phyloP scores from a whole-genome alignment of 2,329 filamentous ascomycete species.

The Verticillium alfalfae region DNA sequence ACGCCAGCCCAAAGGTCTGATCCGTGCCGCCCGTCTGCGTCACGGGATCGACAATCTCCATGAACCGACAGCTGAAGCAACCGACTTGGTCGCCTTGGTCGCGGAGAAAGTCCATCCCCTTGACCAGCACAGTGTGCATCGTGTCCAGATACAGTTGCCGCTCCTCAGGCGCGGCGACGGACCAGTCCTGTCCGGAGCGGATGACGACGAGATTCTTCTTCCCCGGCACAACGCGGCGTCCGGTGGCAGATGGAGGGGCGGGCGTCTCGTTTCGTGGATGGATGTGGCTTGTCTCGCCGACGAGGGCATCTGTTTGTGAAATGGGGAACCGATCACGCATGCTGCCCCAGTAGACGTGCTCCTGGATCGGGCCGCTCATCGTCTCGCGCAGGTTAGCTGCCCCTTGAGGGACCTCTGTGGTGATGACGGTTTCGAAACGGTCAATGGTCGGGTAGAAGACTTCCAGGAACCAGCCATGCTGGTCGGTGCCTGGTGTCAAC shows the following conservation, averaged over 20 bases:
- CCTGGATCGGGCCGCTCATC: conserved; percentile 28
- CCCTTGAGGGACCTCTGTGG: conserved; percentile 30
- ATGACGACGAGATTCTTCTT: conserved; percentile 35
- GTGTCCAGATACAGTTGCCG: conserved; percentile 34
- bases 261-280: background rate
- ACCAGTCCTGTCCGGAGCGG: conserved; percentile 40
- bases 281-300: conserved; percentile 14
- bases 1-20: conserved; percentile 33
- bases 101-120: conserved; percentile 37
- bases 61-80: conserved; percentile 36
- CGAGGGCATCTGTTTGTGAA: conserved; percentile 27
- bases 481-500: conserved; percentile 14
- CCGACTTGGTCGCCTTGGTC: conserved; percentile 35
- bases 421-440: conserved; percentile 37
- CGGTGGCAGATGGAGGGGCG: background rate
- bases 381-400: conserved; percentile 30
- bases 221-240: conserved; percentile 24
- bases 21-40: conserved; percentile 18
- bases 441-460: conserved; percentile 33
- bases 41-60: conserved; percentile 28
- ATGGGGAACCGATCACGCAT: conserved; percentile 36
- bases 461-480: conserved; percentile 35
- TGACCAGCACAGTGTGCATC: conserved; percentile 36
- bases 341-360: conserved; percentile 41
- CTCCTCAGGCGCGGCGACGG: conserved; percentile 29